These are phyloP conservation scores for Plectranthus barbatus DNA, from an alignment of 257 asterid species.

Conservation along the genomic window DNA sequence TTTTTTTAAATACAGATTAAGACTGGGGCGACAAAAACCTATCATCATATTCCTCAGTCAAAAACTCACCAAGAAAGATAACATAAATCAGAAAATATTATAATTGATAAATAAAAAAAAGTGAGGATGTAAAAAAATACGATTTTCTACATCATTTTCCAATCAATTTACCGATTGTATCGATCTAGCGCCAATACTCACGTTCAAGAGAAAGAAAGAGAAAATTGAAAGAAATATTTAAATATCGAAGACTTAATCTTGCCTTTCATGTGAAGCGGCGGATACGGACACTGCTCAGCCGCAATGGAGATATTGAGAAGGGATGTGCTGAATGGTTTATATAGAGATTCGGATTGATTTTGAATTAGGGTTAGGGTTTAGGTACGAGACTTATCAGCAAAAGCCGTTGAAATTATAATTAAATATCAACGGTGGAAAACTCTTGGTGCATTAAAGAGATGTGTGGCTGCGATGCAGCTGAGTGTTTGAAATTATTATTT, in stretches of 20 bases:
- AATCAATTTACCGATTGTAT: neutral
- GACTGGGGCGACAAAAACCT: constrained; percentile 47
- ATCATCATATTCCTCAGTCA: constrained; percentile 27
- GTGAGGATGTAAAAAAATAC: neutral
- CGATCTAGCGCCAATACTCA: neutral
- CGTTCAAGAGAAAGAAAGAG: no score
- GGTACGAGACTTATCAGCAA: neutral
- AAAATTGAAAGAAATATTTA: no score
- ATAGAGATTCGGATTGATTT: constrained; percentile 1
- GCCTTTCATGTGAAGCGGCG: no score
- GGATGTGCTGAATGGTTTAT: constrained; percentile 1
- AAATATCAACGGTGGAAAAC: no score
- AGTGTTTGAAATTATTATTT: no score
- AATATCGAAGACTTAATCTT: no score
- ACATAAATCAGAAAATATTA: neutral
- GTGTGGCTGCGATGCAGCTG: no score
- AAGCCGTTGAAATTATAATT: neutral
- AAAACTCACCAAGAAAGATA: neutral
- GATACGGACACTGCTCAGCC: no score
- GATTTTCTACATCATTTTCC: neutral
- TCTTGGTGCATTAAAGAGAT: no score
- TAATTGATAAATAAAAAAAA: no score
- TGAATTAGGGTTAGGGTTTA: constrained; percentile 11
- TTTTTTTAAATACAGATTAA: constrained; percentile 24
- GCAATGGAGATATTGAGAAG: no score